Evolutionary conservation across 2,329 filamentous ascomycete genomes (phyloP).

Genomic region (Trichoderma pleuroti): DNA sequence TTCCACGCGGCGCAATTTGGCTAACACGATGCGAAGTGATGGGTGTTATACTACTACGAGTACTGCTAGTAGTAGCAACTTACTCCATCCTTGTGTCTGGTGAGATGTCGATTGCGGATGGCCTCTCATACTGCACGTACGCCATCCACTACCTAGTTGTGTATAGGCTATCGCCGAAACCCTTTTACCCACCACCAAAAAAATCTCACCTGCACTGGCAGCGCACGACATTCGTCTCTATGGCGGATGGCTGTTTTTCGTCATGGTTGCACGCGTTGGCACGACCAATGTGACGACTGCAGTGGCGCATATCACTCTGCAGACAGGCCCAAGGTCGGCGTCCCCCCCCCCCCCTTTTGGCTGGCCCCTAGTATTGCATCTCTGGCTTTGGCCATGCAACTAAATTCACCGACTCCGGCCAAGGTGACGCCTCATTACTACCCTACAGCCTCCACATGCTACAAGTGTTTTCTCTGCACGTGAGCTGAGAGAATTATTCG

Average conservation of each 20-base stretch:
- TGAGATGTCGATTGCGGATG: background rate
- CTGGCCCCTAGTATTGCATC: slow-evolving; percentile 2
- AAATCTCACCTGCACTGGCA: background rate
- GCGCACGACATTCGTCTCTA: background rate
- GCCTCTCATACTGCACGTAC: background rate
- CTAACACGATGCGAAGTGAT: background rate
- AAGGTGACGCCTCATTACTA: background rate
- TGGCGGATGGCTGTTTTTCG: background rate
- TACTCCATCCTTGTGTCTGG: background rate
- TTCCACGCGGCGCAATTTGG: background rate
- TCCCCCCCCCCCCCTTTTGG: background rate
- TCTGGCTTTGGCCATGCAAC: background rate
- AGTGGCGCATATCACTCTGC: slow-evolving; percentile 7
- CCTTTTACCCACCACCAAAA: background rate
- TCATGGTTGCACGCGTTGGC: background rate
- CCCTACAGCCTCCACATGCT: background rate
- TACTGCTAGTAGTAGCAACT: too few species aligned
- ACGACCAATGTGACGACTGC: background rate
- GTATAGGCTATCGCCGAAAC: background rate
- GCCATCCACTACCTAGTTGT: background rate
- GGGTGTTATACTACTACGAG: background rate
- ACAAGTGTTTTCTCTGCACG: background rate
- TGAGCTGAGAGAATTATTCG: background rate
- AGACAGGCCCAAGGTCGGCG: background rate
- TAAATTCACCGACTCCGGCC: background rate